phyloP scores from a whole-genome alignment of 2,329 filamentous ascomycete species.

The Neopestalotiopsis rosae region DNA sequence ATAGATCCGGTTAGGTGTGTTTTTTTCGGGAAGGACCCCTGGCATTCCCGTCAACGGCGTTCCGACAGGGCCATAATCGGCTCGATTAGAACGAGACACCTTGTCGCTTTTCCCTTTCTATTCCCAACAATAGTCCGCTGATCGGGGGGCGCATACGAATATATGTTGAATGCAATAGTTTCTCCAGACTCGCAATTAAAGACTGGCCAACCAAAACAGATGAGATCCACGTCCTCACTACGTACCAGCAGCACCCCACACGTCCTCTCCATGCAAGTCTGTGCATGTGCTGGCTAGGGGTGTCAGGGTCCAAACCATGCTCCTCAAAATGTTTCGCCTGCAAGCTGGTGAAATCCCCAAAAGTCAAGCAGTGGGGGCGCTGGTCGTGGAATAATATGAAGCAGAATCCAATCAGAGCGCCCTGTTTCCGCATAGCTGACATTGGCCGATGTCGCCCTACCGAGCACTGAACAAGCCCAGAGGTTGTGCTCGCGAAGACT shows the following conservation, averaged over 20 bases:
- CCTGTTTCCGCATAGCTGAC: conserved; percentile 13
- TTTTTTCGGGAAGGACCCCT: not conserved
- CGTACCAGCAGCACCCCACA: conserved; percentile 1
- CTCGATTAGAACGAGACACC: not conserved
- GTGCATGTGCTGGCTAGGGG: conserved; percentile 1
- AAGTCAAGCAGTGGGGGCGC: not conserved
- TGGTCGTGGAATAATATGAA: not conserved
- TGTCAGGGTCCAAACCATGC: not conserved
- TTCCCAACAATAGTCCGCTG: not conserved
- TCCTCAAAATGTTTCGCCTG: conserved; percentile 1
- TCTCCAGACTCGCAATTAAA: not conserved
- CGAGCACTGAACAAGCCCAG: not conserved
- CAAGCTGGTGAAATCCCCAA: not conserved
- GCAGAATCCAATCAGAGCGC: conserved; percentile 10
- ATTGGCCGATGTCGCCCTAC: conserved; percentile 16
- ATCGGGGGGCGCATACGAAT: not conserved
- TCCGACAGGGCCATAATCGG: not conserved
- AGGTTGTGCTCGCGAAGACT: not conserved
- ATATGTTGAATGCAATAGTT: not conserved
- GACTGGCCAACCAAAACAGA: not conserved
- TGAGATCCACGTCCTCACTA: not conserved
- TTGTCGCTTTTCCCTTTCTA: not conserved
- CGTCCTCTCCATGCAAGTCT: not conserved
- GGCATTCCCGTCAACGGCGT: conserved; percentile 1
- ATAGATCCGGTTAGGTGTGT: not conserved